phyloP scores from a whole-genome alignment of 2,329 filamentous ascomycete species.

The Chaetomiaceae sp. region DNA sequence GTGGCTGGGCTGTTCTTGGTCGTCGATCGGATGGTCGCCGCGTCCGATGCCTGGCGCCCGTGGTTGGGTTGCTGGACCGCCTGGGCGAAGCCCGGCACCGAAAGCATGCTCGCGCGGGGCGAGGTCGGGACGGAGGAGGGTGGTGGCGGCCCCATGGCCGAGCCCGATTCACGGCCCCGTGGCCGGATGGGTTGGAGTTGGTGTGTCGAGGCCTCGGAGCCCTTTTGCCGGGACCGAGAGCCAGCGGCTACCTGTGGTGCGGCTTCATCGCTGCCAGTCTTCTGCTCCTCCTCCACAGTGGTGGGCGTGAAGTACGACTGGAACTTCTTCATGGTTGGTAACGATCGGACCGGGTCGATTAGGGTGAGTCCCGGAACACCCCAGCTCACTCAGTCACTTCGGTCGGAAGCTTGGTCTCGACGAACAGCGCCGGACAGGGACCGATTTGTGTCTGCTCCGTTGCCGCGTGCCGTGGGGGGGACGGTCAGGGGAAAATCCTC shows the following conservation, averaged over 20 bases:
- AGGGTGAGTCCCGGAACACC: conserved; percentile 16
- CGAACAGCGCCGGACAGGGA: not conserved
- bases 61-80: not conserved
- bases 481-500: not conserved
- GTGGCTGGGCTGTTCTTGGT: conserved; percentile 8
- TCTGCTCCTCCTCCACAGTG: conserved; percentile 4
- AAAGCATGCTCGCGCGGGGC: conserved; percentile 14
- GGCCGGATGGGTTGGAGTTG: conserved; percentile 16
- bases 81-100: conserved; percentile 12
- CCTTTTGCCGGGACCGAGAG: not conserved
- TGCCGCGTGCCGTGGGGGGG: too few relatives aligned
- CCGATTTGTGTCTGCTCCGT: not conserved
- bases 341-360: conserved; percentile 10
- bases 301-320: conserved; percentile 20
- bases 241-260: not conserved
- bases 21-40: conserved; percentile 10
- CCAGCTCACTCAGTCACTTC: conserved; percentile 10
- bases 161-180: too few relatives aligned
- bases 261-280: not conserved
- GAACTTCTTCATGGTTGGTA: conserved; percentile 20
- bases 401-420: conserved; percentile 1
- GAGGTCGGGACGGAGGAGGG: not conserved
- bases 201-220: conserved; percentile 14
- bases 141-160: conserved; percentile 4
- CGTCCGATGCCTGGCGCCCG: not conserved